Percentiles rank a stretch among this genome's conserved stretches.
phyloP scores from a whole-genome alignment of 2,329 filamentous ascomycete species.

The Alternaria gansuensis region DNA sequence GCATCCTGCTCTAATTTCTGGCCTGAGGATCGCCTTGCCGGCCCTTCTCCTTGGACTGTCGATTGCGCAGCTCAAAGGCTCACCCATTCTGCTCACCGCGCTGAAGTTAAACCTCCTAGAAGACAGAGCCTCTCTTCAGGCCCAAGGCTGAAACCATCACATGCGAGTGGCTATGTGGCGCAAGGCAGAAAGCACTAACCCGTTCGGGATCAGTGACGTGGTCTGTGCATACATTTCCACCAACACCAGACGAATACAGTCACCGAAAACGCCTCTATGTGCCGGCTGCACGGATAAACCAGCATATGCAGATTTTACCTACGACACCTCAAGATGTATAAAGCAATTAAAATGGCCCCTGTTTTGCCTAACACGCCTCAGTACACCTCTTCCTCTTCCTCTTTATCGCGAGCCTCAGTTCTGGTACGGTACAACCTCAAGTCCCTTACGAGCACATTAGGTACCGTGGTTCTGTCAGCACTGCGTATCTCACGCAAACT shows the following conservation, averaged over 20 bases:
- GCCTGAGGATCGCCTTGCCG: slow-evolving; percentile 9
- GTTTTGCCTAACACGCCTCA: slow-evolving; percentile 4
- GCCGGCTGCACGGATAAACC: background rate
- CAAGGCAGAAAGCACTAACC: slow-evolving; percentile 27
- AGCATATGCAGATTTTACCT: background rate
- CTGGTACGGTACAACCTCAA: slow-evolving; percentile 7
- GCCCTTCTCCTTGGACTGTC: slow-evolving; percentile 1
- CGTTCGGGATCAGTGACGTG: background rate
- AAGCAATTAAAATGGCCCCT: background rate
- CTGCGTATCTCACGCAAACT: background rate
- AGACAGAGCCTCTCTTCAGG: slow-evolving; percentile 11
- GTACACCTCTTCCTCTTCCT: background rate
- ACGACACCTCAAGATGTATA: background rate
- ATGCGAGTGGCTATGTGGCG: slow-evolving; percentile 18
- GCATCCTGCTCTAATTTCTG: background rate
- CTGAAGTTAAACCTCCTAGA: slow-evolving; percentile 1
- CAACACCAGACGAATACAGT: slow-evolving; percentile 8
- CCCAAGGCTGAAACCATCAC: slow-evolving; percentile 8
- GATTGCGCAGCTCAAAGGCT: slow-evolving; percentile 4
- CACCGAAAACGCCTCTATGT: slow-evolving; percentile 7
- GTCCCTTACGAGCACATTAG: background rate
- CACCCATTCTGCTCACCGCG: slow-evolving; percentile 16
- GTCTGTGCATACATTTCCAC: slow-evolving; percentile 16
- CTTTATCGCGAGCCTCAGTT: background rate
- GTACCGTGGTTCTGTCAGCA: slow-evolving; percentile 1